These are phyloP conservation scores for Panicum hallii DNA, from an alignment of 202 grass and related monocot genomes.

Conservation along the genomic window DNA sequence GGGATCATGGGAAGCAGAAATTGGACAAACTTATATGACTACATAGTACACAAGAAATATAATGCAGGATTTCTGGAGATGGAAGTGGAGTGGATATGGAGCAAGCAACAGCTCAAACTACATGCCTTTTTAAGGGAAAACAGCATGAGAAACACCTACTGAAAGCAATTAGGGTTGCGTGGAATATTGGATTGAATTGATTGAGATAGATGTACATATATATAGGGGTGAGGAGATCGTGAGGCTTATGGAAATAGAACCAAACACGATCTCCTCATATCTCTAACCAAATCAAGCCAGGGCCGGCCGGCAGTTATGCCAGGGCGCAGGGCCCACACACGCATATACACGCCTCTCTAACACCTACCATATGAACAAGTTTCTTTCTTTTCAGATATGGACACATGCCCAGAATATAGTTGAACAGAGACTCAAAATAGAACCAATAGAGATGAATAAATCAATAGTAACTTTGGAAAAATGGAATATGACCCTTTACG, in stretches of 20 bases:
- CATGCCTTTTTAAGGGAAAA: neutral
- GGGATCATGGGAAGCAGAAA: conserved; percentile 49
- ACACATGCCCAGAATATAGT: neutral
- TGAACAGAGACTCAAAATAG: conserved; percentile 17
- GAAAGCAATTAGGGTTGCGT: too few relatives aligned
- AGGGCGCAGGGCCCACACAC: too few relatives aligned
- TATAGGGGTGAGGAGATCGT: too few relatives aligned
- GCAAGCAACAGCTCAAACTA: conserved; percentile 28
- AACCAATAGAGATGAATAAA: conserved; percentile 9
- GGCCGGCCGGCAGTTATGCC: too few relatives aligned
- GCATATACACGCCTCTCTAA: too few relatives aligned
- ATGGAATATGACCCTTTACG: neutral
- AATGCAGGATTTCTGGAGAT: conserved; percentile 27
- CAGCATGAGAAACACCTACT: neutral
- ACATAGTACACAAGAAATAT: conserved; percentile 28
- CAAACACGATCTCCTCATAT: too few relatives aligned
- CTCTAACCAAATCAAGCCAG: too few relatives aligned
- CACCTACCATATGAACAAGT: neutral
- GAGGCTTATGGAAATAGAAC: too few relatives aligned
- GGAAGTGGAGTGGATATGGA: neutral
- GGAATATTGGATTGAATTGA: too few relatives aligned
- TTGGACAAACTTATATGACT: conserved; percentile 26
- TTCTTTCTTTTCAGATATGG: conserved; percentile 26
- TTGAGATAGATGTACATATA: too few relatives aligned
- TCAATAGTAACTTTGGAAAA: neutral